Evolutionary conservation across 1,139 yeast genomes (phyloP), one percentile per base, ranked within the genome.

Genomic region (Blastobotrys ciferrii): DNA sequence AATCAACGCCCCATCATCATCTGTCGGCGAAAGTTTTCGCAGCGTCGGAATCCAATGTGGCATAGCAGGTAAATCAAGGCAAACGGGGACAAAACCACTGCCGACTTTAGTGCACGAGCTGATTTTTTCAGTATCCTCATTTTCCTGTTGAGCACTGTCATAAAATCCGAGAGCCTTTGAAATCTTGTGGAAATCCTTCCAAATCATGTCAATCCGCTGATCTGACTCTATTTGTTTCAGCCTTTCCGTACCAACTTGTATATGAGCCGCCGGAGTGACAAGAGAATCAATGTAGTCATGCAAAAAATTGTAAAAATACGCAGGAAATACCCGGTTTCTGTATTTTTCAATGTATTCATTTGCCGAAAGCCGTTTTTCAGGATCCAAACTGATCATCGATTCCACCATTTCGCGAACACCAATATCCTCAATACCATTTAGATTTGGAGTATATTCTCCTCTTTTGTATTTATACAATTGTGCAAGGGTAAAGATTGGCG

Each of bases 391-490:
- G 4, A 87, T 78, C 82, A 92, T 82, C 51, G 78, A 76, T 38
- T 64, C 56, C 1, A 91, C 78, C 53, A 92, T 64, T 15, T 74
- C 71, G 51, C 75, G 73, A 1, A 87, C 72, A 36, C 71, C 58
- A 0, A 62, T 57, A 56, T 85, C 81, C 19, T 75, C 73, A 43
- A 84, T 77, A 19, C 75, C 73, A 28, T 77, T 71, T 52, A 84
- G 65, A 57, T 78, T 80, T 0, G 96, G 95, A 6, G 64, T 62
- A 59, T 77, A 83, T 52, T 84, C 91, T 4, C 81, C 77, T 54
- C 78, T 80, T 59, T 83, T 83, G 66, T 86, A 92, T 66, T 84
- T 86, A 72, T 87, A 89, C 55, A 91, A 70, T 61, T 89, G 96
- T 0, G 98, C 84, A 15, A 92, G 72, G 0, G 95, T 83, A 64